These are phyloP conservation scores for Rhizopus microsporus DNA, from an alignment of 371 early-diverging fungal species.

Conservation along the genomic window DNA sequence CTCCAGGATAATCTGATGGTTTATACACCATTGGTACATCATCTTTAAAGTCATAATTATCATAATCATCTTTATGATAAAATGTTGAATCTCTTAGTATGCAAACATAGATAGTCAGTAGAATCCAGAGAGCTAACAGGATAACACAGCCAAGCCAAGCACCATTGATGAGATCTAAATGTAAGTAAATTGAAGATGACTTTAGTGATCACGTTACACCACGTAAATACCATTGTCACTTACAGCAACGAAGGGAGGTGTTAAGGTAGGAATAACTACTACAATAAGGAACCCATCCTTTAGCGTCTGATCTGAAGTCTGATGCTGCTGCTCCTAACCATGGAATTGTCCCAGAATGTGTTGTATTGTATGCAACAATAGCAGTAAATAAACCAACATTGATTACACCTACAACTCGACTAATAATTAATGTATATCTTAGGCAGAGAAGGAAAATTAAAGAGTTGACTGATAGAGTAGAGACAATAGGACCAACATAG, in stretches of 20 bases:
- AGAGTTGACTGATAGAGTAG: constrained; percentile 28
- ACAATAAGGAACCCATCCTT: constrained; percentile 35
- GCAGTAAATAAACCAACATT: constrained; percentile 34
- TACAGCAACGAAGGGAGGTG: constrained; percentile 39
- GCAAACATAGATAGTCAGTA: constrained; percentile 14
- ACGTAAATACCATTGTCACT: constrained; percentile 8
- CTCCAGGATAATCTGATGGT: too few relatives aligned
- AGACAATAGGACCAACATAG: constrained; percentile 41
- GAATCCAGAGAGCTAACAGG: constrained; percentile 19
- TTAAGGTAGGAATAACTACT: constrained; percentile 12
- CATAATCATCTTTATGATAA: constrained; percentile 22
- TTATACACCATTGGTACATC: constrained; percentile 27
- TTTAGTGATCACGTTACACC: not conserved
- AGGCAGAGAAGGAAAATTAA: constrained; percentile 24
- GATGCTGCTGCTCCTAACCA: constrained; percentile 26
- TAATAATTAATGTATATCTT: constrained; percentile 26
- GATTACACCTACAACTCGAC: constrained; percentile 26
- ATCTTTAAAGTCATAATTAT: constrained; percentile 28
- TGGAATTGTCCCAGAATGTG: constrained; percentile 28
- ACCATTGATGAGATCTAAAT: constrained; percentile 26
- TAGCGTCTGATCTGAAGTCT: constrained; percentile 4
- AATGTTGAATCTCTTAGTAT: constrained; percentile 16
- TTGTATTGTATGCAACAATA: constrained; percentile 35
- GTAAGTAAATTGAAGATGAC: not conserved
- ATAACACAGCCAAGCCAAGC: constrained; percentile 29